Evolutionary conservation across 2,329 filamentous ascomycete species (phyloP).

Genomic region (Lasiodiplodia hormozganensis): DNA sequence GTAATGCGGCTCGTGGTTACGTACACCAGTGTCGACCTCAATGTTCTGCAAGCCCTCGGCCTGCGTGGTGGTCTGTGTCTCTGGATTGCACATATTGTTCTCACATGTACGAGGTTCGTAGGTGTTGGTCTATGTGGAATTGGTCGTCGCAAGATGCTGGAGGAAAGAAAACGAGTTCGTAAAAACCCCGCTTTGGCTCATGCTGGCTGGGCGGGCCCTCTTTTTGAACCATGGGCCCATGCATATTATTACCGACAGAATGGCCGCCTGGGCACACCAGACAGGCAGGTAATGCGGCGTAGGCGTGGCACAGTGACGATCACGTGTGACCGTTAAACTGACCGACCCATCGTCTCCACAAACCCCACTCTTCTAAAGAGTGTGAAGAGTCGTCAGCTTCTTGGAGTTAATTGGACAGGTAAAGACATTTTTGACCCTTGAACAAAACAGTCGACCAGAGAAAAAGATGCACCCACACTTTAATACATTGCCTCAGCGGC

Average conservation of each 20-base stretch:
- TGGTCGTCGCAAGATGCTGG: neutral
- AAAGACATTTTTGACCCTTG: neutral
- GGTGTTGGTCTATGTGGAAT: neutral
- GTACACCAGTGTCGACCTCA: neutral
- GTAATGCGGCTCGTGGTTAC: neutral
- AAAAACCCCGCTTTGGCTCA: neutral
- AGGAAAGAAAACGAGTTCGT: neutral
- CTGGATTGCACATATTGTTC: neutral
- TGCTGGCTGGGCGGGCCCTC: neutral
- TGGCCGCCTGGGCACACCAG: neutral
- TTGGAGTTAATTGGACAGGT: neutral
- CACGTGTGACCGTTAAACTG: neutral
- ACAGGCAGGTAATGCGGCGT: neutral
- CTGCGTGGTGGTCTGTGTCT: neutral
- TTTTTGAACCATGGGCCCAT: neutral
- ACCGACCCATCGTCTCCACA: neutral
- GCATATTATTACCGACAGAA: neutral
- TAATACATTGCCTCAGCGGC: neutral
- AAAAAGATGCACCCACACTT: neutral
- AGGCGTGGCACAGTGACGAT: constrained; percentile 3
- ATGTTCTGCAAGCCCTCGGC: constrained; percentile 9
- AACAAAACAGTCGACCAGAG: neutral
- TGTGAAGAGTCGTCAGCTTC: neutral
- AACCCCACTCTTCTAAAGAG: neutral
- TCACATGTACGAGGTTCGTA: neutral